phyloP scores from a whole-genome alignment of 164 flowering plant species.

The Vitis riparia region DNA sequence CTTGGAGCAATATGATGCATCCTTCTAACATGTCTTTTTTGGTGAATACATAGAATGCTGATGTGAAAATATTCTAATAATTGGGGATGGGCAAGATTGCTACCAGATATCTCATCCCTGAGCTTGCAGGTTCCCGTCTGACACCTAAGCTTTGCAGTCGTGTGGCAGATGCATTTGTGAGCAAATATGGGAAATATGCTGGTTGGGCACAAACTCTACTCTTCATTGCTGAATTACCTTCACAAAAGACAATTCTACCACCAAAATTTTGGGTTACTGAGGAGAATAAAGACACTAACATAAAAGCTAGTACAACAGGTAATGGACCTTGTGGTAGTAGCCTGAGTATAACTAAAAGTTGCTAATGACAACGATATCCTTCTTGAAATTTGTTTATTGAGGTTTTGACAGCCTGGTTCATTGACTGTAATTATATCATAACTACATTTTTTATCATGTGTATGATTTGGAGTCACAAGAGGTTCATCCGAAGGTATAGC shows the following conservation, averaged over 20 bases:
- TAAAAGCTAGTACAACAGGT: slow-evolving; percentile 18
- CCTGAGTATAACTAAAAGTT: no score
- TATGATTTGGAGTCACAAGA: no score
- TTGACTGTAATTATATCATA: no score
- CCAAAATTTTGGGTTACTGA: slow-evolving; percentile 26
- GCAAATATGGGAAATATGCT: slow-evolving; percentile 90
- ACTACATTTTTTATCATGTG: no score
- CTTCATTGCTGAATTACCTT: slow-evolving; percentile 84
- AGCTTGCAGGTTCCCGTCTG: slow-evolving; percentile 75
- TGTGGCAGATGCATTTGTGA: slow-evolving; percentile 92
- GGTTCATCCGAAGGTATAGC: neutral
- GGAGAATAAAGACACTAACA: slow-evolving; percentile 23
- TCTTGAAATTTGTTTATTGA: no score
- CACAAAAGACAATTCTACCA: slow-evolving; percentile 63
- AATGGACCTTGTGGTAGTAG: neutral
- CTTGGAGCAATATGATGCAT: no score
- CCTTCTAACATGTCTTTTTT: neutral
- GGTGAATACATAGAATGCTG: slow-evolving; percentile 15
- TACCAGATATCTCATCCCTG: slow-evolving; percentile 74
- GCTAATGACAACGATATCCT: no score
- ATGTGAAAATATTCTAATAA: slow-evolving; percentile 16
- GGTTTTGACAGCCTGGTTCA: no score
- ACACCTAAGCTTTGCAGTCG: slow-evolving; percentile 69
- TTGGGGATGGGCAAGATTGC: slow-evolving; percentile 62
- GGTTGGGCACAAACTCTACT: slow-evolving; percentile 99